A percentile compares a stretch with the other conserved stretches of the same genome.
These are phyloP conservation scores for Nicotiana noctiflora DNA, from an alignment of 257 asterid species.

Conservation along the genomic window DNA sequence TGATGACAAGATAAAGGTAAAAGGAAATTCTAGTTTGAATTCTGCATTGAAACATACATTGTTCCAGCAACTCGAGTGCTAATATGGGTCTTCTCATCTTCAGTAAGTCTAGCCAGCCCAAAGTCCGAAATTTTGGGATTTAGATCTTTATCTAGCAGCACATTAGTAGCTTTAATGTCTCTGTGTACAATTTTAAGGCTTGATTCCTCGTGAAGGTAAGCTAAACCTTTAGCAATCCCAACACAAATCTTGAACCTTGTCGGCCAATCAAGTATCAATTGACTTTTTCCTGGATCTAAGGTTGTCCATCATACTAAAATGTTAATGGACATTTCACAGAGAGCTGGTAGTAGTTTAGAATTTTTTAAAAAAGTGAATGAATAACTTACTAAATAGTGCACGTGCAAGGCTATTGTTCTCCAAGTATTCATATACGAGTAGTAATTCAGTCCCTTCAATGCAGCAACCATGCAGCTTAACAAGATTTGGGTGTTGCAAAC, in stretches of 20 bases:
- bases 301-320: neutral
- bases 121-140: slow-evolving; percentile 86
- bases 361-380: neutral
- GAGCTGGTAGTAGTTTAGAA: neutral
- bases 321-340: neutral
- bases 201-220: slow-evolving; percentile 84
- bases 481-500: slow-evolving; percentile 74
- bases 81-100: slow-evolving; percentile 72
- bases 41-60: slow-evolving; percentile 38
- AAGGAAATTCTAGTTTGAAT: neutral
- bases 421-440: slow-evolving; percentile 77
- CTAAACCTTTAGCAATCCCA: slow-evolving; percentile 82
- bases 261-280: slow-evolving; percentile 68
- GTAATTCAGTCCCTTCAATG: slow-evolving; percentile 72
- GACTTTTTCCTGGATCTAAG: slow-evolving; percentile 46
- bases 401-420: slow-evolving; percentile 82
- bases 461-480: slow-evolving; percentile 86
- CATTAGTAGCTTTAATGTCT: slow-evolving; percentile 87
- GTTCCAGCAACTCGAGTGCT: slow-evolving; percentile 93
- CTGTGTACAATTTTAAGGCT: slow-evolving; percentile 82
- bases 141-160: slow-evolving; percentile 64
- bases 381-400: slow-evolving; percentile 48
- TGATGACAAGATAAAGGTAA: neutral
- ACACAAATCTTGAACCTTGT: slow-evolving; percentile 62
- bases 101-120: slow-evolving; percentile 83